Base-by-base conservation (phyloP, 176 grass and related monocot genomes). In the Hordeum marinum region DNA sequence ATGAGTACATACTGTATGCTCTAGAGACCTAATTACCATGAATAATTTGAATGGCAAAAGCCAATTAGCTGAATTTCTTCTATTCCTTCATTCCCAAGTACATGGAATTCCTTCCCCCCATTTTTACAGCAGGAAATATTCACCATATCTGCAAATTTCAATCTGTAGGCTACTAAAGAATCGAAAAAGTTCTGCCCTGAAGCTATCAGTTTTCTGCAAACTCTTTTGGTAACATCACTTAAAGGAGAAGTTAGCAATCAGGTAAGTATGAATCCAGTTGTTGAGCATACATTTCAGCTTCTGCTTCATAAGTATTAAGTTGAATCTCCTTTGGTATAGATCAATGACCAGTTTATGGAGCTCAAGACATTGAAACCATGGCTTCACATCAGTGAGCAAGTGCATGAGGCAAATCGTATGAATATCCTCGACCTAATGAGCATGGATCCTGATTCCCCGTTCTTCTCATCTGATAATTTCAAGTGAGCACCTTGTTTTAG, bases 151-250 rank as follows among this genome's bases (percentile, higher is more conserved):
- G 45, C 21, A 54, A 81, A 80, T 71, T 74, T 68, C 58, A 41
- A 78, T 85, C 50, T 91, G 72, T 76, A 98, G 96, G 80, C 85
- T 65, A 92, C 83, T 84, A 94, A 98, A 88, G 91, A 98, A 95
- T 98, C 89, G 23, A 92, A 89, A 75, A 95, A 94, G 77, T 95
- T 93, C 82, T 98, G 87, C 64, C 93, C 96, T 46, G 96, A 98
- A 88, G 96, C 87, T 84, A 77, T 94, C 24, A 46, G 80, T 42
- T 98, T 94, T 85, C 70, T 98, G 68, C 93, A 95, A 90, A 84
- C 80, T 62, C 93, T 98, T 89, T 81, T 98, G 67, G 45, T 83
- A 77, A 89, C 96, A 68, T 90, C 87, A 73, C 66, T 95, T 74
- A 43, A 85, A 82, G 84, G 63, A 71, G 83, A 94, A 85, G n/a